Percentiles rank a stretch among this genome's conserved stretches.
Evolutionary conservation across 2,329 filamentous ascomycete species (phyloP).

Genomic region (Fusarium sublunatum): DNA sequence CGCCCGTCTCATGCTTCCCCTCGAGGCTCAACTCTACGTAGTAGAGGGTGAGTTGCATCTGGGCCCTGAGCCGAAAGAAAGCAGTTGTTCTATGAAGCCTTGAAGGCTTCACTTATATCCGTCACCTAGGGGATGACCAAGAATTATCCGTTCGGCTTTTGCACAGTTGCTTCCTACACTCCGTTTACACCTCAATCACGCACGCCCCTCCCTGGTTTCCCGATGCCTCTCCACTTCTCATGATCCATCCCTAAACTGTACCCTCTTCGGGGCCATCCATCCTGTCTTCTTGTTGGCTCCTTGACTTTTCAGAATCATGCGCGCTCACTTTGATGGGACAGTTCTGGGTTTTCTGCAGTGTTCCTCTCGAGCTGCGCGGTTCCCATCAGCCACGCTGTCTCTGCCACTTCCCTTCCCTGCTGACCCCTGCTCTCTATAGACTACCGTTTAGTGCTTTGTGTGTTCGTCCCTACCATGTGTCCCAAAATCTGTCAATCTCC

Average conservation of each 20-base stretch:
- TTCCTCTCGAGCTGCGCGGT: slow-evolving; percentile 18
- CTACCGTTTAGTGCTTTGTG: slow-evolving; percentile 19
- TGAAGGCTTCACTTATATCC: slow-evolving; percentile 5
- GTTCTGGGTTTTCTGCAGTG: slow-evolving; percentile 22
- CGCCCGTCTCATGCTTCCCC: background rate
- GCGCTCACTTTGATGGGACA: slow-evolving; percentile 30
- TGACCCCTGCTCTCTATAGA: slow-evolving; percentile 22
- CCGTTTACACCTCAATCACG: slow-evolving; percentile 9
- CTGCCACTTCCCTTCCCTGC: slow-evolving; percentile 17
- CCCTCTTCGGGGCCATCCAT: slow-evolving; percentile 36
- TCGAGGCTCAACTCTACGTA: slow-evolving; percentile 2
- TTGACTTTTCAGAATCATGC: slow-evolving; percentile 27
- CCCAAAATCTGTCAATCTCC: slow-evolving; percentile 49
- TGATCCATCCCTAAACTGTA: slow-evolving; percentile 34
- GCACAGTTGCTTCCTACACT: slow-evolving; percentile 8
- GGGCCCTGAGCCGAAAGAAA: background rate
- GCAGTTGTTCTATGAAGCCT: background rate
- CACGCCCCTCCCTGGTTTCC: slow-evolving; percentile 41
- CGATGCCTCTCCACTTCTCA: slow-evolving; percentile 43
- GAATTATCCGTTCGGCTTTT: slow-evolving; percentile 1
- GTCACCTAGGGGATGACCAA: too few relatives aligned
- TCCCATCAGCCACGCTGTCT: slow-evolving; percentile 35
- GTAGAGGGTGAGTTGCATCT: background rate
- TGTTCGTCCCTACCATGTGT: slow-evolving; percentile 19
- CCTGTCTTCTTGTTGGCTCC: slow-evolving; percentile 42